Percentiles rank a stretch among this genome's conserved stretches.
Evolutionary conservation across 495 filamentous ascomycete species (phyloP).

Genomic region (Podospora australis): DNA sequence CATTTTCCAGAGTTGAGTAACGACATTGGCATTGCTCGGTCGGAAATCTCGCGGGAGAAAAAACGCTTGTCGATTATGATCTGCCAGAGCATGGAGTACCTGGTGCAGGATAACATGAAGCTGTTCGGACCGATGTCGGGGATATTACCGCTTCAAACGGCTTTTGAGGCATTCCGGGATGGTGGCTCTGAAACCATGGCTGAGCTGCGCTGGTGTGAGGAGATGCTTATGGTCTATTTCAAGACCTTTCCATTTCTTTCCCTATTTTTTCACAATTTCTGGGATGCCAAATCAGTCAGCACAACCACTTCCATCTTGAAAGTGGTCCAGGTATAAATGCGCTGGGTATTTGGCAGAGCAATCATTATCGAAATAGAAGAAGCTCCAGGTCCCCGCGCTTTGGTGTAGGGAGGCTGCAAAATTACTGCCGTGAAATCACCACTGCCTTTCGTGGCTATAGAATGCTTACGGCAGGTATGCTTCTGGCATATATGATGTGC

Average conservation of each 20-base stretch:
- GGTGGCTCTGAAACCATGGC: slow-evolving; percentile 4
- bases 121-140: slow-evolving; percentile 36
- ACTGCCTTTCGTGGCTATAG: too few relatives aligned
- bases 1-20: slow-evolving; percentile 3
- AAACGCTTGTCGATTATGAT: slow-evolving; percentile 22
- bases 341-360: too few relatives aligned
- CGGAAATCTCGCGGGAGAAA: slow-evolving; percentile 1
- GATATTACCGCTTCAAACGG: slow-evolving; percentile 21
- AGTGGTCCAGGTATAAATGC: too few relatives aligned
- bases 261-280: slow-evolving; percentile 18
- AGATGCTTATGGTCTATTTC: slow-evolving; percentile 2
- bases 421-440: too few relatives aligned
- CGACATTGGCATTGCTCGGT: neutral
- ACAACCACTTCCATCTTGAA: neutral
- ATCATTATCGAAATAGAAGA: too few relatives aligned
- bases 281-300: too few relatives aligned
- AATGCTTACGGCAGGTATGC: too few relatives aligned
- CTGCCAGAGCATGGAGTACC: slow-evolving; percentile 32
- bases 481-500: too few relatives aligned
- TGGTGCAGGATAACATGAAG: slow-evolving; percentile 36
- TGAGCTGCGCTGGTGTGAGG: slow-evolving; percentile 14
- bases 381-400: too few relatives aligned
- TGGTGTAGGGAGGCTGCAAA: too few relatives aligned
- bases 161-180: slow-evolving; percentile 11
- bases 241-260: slow-evolving; percentile 10